Evolutionary conservation across 768 basidiomycete species (phyloP).

Genomic region (Leucocoprinus leucothites): DNA sequence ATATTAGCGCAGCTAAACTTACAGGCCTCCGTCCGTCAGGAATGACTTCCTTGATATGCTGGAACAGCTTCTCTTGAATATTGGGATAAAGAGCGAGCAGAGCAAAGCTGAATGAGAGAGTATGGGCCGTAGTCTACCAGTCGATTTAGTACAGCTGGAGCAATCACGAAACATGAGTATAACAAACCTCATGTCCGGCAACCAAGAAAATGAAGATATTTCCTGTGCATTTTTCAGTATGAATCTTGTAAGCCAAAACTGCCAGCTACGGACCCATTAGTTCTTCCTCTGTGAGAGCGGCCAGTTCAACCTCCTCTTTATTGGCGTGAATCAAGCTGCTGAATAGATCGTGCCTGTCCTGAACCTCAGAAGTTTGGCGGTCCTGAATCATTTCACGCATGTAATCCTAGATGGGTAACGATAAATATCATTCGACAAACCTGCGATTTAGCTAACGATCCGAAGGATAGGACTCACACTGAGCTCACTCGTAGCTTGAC

Average conservation of each 20-base stretch:
- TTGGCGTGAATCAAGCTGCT: slow-evolving; percentile 50
- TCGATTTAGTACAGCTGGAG: not conserved
- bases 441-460: too few relatives aligned
- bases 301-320: slow-evolving; percentile 31
- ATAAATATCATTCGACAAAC: not conserved
- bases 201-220: slow-evolving; percentile 52
- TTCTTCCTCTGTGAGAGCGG: slow-evolving; percentile 39
- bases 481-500: slow-evolving; percentile 41
- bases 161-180: not conserved
- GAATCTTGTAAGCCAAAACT: not conserved
- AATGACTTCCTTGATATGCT: slow-evolving; percentile 30
- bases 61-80: slow-evolving; percentile 32
- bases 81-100: slow-evolving; percentile 37
- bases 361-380: slow-evolving; percentile 33
- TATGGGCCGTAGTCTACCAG: slow-evolving; percentile 31
- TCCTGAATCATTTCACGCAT: slow-evolving; percentile 53
- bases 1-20: slow-evolving; percentile 9
- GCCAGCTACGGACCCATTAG: slow-evolving; percentile 28
- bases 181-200: slow-evolving; percentile 55
- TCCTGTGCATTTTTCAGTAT: slow-evolving; percentile 20
- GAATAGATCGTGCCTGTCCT: slow-evolving; percentile 48
- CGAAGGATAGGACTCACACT: slow-evolving; percentile 24
- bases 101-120: slow-evolving; percentile 33
- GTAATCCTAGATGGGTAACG: slow-evolving; percentile 25
- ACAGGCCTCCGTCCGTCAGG: slow-evolving; percentile 30